phyloP scores from a whole-genome alignment of 1,284 basidiomycete genomes.

The Marasmius sp. region DNA sequence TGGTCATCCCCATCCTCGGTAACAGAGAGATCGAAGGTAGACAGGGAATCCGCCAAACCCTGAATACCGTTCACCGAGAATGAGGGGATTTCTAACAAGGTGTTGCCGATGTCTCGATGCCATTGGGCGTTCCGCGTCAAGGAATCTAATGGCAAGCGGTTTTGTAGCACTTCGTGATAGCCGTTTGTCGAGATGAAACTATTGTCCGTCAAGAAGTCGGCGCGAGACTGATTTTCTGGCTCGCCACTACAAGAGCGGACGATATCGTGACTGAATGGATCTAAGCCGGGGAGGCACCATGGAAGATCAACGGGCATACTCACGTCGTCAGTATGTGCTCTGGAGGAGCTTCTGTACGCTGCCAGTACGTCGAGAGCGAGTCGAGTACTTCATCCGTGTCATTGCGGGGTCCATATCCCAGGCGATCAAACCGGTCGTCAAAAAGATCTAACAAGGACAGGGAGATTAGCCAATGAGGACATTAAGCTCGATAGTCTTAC shows the following conservation, averaged over 20 bases:
- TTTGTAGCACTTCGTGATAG: constrained; percentile 50
- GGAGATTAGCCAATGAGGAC: constrained; percentile 8
- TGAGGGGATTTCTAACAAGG: constrained; percentile 41
- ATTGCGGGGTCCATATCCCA: constrained; percentile 26
- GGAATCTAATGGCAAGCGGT: constrained; percentile 40
- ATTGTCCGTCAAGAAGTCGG: constrained; percentile 57
- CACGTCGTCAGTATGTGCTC: constrained; percentile 62
- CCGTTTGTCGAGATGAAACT: constrained; percentile 48
- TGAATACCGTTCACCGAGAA: constrained; percentile 34
- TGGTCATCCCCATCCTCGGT: constrained; percentile 35
- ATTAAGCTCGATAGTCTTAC: constrained; percentile 35
- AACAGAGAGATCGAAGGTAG: constrained; percentile 41
- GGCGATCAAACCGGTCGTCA: constrained; percentile 22
- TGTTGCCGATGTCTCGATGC: constrained; percentile 49
- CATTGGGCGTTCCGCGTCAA: constrained; percentile 47
- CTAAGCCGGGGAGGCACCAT: constrained; percentile 1
- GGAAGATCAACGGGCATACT: constrained; percentile 14
- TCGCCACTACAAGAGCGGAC: constrained; percentile 52
- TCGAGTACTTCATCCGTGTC: constrained; percentile 48
- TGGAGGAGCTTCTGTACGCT: constrained; percentile 41
- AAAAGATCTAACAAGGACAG: constrained; percentile 37
- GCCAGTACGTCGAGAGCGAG: constrained; percentile 55
- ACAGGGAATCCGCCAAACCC: constrained; percentile 36
- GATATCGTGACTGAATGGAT: constrained; percentile 55
- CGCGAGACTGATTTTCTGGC: constrained; percentile 38